Conservation (phyloP, 805 yeast species). For the Brettanomyces naardenensis region DNA sequence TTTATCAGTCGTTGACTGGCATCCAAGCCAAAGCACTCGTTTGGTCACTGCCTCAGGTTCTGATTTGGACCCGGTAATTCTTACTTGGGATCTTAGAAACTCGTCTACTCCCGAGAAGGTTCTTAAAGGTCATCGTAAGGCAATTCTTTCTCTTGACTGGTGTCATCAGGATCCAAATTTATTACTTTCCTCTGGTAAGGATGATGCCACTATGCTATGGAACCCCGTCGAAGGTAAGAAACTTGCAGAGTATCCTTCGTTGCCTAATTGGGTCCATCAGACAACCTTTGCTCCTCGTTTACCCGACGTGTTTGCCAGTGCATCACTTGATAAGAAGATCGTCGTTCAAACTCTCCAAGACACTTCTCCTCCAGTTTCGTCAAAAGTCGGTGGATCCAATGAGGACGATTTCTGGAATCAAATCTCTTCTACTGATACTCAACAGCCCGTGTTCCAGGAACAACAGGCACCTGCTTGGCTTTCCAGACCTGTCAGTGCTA, state of each 20-base stretch:
- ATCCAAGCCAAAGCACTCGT: slow-evolving; percentile 80
- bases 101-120: slow-evolving; percentile 81
- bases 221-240: slow-evolving; percentile 69
- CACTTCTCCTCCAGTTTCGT: slow-evolving; percentile 50
- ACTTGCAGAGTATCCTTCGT: slow-evolving; percentile 82
- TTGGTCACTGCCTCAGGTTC: slow-evolving; percentile 82
- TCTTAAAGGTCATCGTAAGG: slow-evolving; percentile 76
- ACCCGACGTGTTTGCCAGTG: slow-evolving; percentile 85
- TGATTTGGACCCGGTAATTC: slow-evolving; percentile 70
- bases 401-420: slow-evolving; percentile 86
- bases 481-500: slow-evolving; percentile 60
- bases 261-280: slow-evolving; percentile 91
- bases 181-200: slow-evolving; percentile 86
- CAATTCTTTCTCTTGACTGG: slow-evolving; percentile 91
- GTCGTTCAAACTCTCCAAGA: slow-evolving; percentile 84
- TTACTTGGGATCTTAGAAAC: slow-evolving; percentile 92
- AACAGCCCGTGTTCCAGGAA: slow-evolving; percentile 62
- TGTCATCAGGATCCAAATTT: slow-evolving; percentile 72
- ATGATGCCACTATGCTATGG: slow-evolving; percentile 84
- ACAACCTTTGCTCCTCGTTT: slow-evolving; percentile 79
- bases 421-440: slow-evolving; percentile 58
- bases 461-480: slow-evolving; percentile 91
- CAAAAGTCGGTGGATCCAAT: slow-evolving; percentile 30
- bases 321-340: slow-evolving; percentile 81
- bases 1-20: slow-evolving; percentile 87